phyloP scores from a whole-genome alignment of 2,329 filamentous ascomycete species.

The Cytospora mali region DNA sequence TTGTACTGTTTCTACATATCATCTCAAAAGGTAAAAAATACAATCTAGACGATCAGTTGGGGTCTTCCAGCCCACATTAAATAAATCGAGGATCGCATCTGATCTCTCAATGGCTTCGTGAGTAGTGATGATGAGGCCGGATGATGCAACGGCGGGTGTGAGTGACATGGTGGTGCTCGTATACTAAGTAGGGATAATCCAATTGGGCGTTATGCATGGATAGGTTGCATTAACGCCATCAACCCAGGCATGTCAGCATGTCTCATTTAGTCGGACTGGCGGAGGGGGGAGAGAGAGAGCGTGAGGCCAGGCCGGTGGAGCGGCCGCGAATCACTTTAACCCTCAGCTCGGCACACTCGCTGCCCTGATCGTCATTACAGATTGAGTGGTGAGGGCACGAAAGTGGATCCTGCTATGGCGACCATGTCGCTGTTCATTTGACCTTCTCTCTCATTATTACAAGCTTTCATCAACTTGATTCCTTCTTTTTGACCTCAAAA shows the following conservation, averaged over 20 bases:
- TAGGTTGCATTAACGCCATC: background rate
- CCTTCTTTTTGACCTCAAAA: too few species aligned
- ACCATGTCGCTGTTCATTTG: background rate
- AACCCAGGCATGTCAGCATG: background rate
- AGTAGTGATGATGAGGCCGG: background rate
- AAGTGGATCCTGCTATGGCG: constrained; percentile 5
- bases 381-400: background rate
- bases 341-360: background rate
- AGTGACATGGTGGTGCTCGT: background rate
- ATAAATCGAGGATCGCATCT: background rate
- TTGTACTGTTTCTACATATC: constrained; percentile 26
- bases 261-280: background rate
- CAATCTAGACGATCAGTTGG: constrained; percentile 23
- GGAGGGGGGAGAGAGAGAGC: background rate
- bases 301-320: background rate
- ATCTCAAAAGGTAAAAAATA: constrained; percentile 13
- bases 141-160: background rate
- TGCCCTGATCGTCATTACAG: background rate
- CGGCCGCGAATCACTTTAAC: constrained; percentile 4
- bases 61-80: background rate
- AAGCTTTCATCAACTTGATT: background rate
- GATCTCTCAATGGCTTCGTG: background rate
- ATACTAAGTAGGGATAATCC: background rate
- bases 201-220: background rate
- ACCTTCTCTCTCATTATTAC: background rate